Conservation (phyloP, 2,329 filamentous ascomycete species). For the Cercospora sojina region DNA sequence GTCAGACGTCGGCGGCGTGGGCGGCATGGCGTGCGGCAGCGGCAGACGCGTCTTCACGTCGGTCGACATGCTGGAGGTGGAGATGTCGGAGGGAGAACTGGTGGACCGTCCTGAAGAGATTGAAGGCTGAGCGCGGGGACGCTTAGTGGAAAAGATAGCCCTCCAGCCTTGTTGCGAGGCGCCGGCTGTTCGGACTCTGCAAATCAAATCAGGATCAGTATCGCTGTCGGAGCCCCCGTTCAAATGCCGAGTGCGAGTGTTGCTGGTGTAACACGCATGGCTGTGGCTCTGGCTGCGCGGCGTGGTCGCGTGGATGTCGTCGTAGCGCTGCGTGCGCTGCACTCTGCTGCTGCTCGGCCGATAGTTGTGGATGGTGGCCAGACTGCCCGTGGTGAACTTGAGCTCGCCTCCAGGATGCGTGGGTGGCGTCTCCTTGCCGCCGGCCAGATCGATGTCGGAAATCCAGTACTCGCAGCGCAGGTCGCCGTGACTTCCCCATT, state of each 20-base stretch:
- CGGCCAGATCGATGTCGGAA: conserved; percentile 15
- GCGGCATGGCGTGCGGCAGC: conserved; percentile 13
- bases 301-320: not conserved
- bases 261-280: not conserved
- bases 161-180: conserved; percentile 7
- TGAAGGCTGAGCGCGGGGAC: conserved; percentile 17
- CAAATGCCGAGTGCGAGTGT: conserved; percentile 10
- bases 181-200: conserved; percentile 16
- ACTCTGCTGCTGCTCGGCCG: conserved; percentile 8
- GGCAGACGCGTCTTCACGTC: conserved; percentile 15
- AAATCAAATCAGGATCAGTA: conserved; percentile 13
- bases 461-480: conserved; percentile 24
- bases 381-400: conserved; percentile 21
- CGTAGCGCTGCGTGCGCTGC: not conserved
- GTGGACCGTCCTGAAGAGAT: conserved; percentile 13
- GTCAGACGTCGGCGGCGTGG: conserved; percentile 16
- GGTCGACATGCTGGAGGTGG: conserved; percentile 19
- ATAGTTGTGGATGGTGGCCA: conserved; percentile 15
- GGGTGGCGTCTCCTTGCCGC: conserved; percentile 7
- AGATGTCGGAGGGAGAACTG: conserved; percentile 16
- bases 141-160: conserved; percentile 18
- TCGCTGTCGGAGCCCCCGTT: not conserved
- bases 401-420: conserved; percentile 12
- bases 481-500: conserved; percentile 17
- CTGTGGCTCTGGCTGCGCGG: conserved; percentile 7